These are phyloP conservation scores for Stemphylium lycopersici DNA, from an alignment of 2,329 filamentous ascomycete species.

Conservation along the genomic window DNA sequence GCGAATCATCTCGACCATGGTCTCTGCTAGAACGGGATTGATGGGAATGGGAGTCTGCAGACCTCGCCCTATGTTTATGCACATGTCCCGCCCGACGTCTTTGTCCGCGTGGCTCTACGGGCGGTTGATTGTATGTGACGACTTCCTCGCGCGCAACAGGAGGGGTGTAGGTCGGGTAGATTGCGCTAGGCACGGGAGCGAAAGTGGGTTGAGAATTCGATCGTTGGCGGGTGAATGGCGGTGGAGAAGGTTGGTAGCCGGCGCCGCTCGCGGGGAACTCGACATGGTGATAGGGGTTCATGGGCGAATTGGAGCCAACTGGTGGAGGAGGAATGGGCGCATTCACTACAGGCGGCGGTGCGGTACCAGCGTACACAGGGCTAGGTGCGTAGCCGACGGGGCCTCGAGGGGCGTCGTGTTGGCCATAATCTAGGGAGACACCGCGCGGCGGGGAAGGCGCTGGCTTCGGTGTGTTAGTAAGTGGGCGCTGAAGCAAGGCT, in stretches of 20 bases:
- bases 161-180: conserved; percentile 24
- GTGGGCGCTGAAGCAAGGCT: conserved; percentile 36
- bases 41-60: conserved; percentile 42
- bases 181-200: conserved; percentile 20
- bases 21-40: conserved; percentile 39
- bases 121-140: conserved; percentile 29
- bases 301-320: conserved; percentile 28
- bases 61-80: conserved; percentile 42
- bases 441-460: conserved; percentile 14
- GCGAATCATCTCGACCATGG: conserved; percentile 37
- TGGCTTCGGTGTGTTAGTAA: conserved; percentile 44
- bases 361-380: conserved; percentile 28
- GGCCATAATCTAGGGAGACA: conserved; percentile 3
- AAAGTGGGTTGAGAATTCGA: conserved; percentile 45
- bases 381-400: conserved; percentile 39
- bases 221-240: conserved; percentile 43
- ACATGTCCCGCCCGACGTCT: conserved; percentile 32
- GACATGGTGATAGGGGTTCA: conserved; percentile 42
- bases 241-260: conserved; percentile 36
- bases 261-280: conserved; percentile 32
- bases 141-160: conserved; percentile 25
- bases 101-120: conserved; percentile 36
- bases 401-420: conserved; percentile 24
- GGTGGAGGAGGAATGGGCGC: conserved; percentile 32
- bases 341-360: conserved; percentile 34